A percentile compares a stretch with the other conserved stretches of the same genome.
Evolutionary conservation across 176 grass and related monocot species (phyloP).

Genomic region (Carex kokanica): DNA sequence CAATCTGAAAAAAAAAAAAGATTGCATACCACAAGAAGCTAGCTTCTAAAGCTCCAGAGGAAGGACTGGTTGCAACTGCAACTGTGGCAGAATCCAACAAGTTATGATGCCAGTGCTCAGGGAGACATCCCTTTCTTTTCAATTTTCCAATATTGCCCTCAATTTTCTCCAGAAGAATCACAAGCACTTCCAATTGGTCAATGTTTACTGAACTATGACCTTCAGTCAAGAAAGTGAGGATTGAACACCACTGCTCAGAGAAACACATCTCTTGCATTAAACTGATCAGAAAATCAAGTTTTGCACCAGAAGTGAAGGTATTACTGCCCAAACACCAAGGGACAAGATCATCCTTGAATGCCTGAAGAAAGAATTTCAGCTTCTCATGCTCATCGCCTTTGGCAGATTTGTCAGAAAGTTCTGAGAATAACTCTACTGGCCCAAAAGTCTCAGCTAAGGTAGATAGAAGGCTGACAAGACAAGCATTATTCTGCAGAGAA

Average conservation of each 20-base stretch:
- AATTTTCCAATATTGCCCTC: conserved; percentile 49
- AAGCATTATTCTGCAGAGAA: conserved; percentile 60
- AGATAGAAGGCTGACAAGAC: conserved; percentile 58
- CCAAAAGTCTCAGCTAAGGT: conserved; percentile 67
- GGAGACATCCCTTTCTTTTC: conserved; percentile 41
- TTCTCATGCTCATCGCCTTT: conserved; percentile 34
- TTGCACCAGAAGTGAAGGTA: conserved; percentile 44
- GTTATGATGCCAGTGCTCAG: conserved; percentile 56
- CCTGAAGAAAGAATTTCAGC: conserved; percentile 47
- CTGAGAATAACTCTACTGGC: conserved; percentile 43
- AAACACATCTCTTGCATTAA: conserved; percentile 81
- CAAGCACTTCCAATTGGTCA: conserved; percentile 52
- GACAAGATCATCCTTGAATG: conserved; percentile 59
- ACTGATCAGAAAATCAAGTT: conserved; percentile 75
- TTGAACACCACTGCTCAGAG: conserved; percentile 62
- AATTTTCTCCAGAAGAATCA: conserved; percentile 57
- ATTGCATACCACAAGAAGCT: conserved; percentile 57
- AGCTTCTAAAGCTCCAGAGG: conserved; percentile 31
- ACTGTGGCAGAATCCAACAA: conserved; percentile 61
- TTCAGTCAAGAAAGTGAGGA: conserved; percentile 44
- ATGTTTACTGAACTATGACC: conserved; percentile 33
- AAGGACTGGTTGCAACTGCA: conserved; percentile 41
- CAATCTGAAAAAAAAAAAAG: conserved; percentile 22
- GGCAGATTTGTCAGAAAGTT: conserved; percentile 21
- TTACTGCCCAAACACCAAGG: conserved; percentile 81